A percentile compares a stretch with the other conserved stretches of the same genome.
Evolutionary conservation across 768 basidiomycete species (phyloP).

Genomic region (Boletellus sp.): DNA sequence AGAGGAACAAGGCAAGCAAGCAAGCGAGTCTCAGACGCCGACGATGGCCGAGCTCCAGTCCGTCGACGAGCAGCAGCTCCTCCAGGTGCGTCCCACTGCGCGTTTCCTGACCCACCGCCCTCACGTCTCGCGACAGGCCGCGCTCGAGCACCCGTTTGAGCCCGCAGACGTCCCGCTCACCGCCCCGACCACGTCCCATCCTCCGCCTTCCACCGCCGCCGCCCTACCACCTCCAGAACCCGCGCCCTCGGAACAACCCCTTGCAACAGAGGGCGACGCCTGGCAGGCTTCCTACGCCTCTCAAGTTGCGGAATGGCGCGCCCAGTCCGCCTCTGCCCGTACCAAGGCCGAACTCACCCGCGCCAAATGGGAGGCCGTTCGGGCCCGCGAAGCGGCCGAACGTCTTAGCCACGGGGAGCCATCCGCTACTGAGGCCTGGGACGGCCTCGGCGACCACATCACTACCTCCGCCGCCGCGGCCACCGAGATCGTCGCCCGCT

Average conservation of each 20-base stretch:
- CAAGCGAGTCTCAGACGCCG: not conserved
- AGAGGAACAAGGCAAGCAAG: too few species aligned
- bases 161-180: constrained; percentile 19
- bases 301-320: constrained; percentile 67
- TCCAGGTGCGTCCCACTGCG: constrained; percentile 14
- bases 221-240: not conserved
- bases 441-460: constrained; percentile 28
- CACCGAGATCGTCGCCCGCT: constrained; percentile 12
- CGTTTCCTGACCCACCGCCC: too few species aligned
- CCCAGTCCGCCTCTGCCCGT: constrained; percentile 66
- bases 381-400: constrained; percentile 45
- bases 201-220: not conserved
- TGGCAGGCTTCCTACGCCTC: constrained; percentile 72
- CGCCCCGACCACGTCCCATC: not conserved
- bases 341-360: constrained; percentile 74
- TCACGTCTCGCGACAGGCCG: constrained; percentile 12
- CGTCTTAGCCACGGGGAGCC: constrained; percentile 30
- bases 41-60: constrained; percentile 28
- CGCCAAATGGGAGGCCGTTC: constrained; percentile 64
- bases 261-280: constrained; percentile 34
- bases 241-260: not conserved
- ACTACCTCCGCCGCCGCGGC: constrained; percentile 19
- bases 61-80: constrained; percentile 20
- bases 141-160: constrained; percentile 27
- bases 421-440: constrained; percentile 10